Conservation (phyloP, 306 rosid genomes). For the Cicer cuneatum region DNA sequence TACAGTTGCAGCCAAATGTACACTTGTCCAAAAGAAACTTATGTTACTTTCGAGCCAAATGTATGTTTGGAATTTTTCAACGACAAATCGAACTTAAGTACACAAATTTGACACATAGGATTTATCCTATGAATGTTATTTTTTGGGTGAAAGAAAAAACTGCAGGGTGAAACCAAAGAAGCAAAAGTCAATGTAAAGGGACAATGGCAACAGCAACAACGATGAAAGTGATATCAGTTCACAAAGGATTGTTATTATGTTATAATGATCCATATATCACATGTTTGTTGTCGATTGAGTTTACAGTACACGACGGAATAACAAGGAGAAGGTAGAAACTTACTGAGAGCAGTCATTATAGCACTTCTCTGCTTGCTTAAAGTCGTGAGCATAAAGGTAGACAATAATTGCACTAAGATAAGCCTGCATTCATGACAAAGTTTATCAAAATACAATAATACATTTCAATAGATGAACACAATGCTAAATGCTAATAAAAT, state of each 20-base stretch:
- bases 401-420: constrained; percentile 85
- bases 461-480: constrained; percentile 1
- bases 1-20: not conserved
- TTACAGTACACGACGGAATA: constrained; percentile 10
- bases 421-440: constrained; percentile 63
- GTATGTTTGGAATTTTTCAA: not conserved
- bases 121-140: constrained; percentile 1
- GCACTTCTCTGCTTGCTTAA: constrained; percentile 93
- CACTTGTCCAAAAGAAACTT: not conserved
- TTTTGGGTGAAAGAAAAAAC: constrained; percentile 26
- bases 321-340: constrained; percentile 48
- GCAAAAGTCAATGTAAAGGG: constrained; percentile 11
- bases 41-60: not conserved
- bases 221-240: constrained; percentile 17
- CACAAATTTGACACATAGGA: not conserved
- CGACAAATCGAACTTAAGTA: not conserved
- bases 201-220: not conserved
- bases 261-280: constrained; percentile 30
- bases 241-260: not conserved
- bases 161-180: constrained; percentile 29
- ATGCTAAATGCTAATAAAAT: not conserved
- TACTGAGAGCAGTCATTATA: constrained; percentile 93
- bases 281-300: constrained; percentile 1
- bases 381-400: constrained; percentile 83
- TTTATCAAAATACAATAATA: constrained; percentile 11